Evolutionary conservation across 2,329 filamentous ascomycete species (phyloP).

Genomic region (Aschersonia sp.): DNA sequence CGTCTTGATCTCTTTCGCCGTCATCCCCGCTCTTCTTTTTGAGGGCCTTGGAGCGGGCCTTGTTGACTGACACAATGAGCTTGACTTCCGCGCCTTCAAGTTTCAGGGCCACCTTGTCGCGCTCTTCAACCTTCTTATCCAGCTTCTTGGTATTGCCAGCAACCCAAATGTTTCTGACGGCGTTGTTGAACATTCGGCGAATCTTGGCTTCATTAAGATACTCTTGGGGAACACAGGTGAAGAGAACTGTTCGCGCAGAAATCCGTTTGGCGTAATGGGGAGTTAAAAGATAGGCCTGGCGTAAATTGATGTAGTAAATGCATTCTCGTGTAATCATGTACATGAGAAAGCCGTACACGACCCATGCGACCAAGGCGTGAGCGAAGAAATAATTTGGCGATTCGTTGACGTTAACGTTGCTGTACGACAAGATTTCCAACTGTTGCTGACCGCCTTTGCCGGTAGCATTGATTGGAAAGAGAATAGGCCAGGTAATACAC

Average conservation of each 20-base stretch:
- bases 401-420: slow-evolving; percentile 31
- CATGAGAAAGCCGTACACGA: slow-evolving; percentile 78
- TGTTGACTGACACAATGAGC: slow-evolving; percentile 50
- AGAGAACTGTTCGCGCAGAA: slow-evolving; percentile 85
- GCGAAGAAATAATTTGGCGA: slow-evolving; percentile 58
- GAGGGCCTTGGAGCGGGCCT: slow-evolving; percentile 18
- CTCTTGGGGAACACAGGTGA: slow-evolving; percentile 66
- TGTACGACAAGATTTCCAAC: slow-evolving; percentile 35
- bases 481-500: slow-evolving; percentile 69
- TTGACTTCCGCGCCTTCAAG: slow-evolving; percentile 74
- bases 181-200: slow-evolving; percentile 60
- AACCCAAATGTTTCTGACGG: slow-evolving; percentile 75
- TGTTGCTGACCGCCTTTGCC: slow-evolving; percentile 52
- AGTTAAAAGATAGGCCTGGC: slow-evolving; percentile 84
- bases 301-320: slow-evolving; percentile 85
- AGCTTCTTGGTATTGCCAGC: slow-evolving; percentile 58
- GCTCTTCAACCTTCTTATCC: slow-evolving; percentile 62
- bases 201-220: slow-evolving; percentile 64
- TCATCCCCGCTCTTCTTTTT: slow-evolving; percentile 15
- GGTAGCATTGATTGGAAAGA: slow-evolving; percentile 73
- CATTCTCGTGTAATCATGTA: slow-evolving; percentile 81
- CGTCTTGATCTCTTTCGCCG: slow-evolving; percentile 33
- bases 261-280: slow-evolving; percentile 71
- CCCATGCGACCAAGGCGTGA: slow-evolving; percentile 65
- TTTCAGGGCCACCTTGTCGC: slow-evolving; percentile 60